phyloP scores from a whole-genome alignment of 306 rosid species.

The Sophora flavescens region DNA sequence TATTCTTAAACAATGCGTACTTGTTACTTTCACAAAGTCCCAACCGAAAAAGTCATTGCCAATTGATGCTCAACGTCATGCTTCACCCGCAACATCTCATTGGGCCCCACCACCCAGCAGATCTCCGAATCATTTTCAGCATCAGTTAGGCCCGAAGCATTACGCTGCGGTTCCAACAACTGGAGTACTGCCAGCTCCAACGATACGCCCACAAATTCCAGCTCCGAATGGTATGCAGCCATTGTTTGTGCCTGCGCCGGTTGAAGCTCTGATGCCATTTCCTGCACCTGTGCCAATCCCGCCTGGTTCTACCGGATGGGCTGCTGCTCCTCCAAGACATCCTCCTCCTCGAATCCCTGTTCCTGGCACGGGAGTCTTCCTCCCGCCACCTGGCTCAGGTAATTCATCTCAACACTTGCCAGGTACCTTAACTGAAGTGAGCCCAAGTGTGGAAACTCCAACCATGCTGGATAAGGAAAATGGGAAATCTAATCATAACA shows the following conservation, averaged over 20 bases:
- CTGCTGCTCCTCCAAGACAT: conserved; percentile 70
- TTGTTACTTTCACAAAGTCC: conserved; percentile 71
- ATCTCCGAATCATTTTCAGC: conserved; percentile 69
- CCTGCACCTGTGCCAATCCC: conserved; percentile 70
- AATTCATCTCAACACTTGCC: conserved; percentile 56
- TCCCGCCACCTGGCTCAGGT: conserved; percentile 82
- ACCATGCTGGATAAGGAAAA: conserved; percentile 53
- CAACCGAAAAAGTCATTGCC: conserved; percentile 61
- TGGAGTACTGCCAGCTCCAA: conserved; percentile 69
- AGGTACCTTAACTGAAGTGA: conserved; percentile 49
- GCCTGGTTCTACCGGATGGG: conserved; percentile 69
- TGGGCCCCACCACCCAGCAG: conserved; percentile 71
- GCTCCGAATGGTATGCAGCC: conserved; percentile 72
- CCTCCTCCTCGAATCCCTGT: conserved; percentile 75
- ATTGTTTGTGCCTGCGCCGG: conserved; percentile 61
- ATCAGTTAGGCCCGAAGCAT: conserved; percentile 64
- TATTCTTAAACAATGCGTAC: conserved; percentile 69
- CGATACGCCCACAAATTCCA: conserved; percentile 59
- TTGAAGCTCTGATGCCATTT: conserved; percentile 64
- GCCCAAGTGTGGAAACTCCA: too few species aligned
- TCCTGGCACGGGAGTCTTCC: conserved; percentile 91
- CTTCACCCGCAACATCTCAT: conserved; percentile 55
- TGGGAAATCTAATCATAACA: conserved; percentile 52
- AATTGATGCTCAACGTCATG: conserved; percentile 58
- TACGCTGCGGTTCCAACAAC: conserved; percentile 59